Evolutionary conservation across 179 eudicot genomes (phyloP).

Genomic region (Spinacia oleracea): DNA sequence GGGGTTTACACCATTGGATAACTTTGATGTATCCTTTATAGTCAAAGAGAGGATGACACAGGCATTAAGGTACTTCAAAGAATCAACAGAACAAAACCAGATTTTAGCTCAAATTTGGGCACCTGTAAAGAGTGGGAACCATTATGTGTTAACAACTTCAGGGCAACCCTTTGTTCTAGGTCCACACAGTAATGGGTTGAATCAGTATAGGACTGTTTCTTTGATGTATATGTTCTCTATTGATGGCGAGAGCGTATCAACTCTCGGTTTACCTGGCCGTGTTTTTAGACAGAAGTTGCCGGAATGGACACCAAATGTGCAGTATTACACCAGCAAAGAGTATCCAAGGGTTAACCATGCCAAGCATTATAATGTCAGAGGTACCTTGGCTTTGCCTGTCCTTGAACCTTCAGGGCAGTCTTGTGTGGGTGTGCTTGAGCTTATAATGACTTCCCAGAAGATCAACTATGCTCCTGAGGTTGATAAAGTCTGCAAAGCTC

Average conservation of each 20-base stretch:
- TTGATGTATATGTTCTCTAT: slow-evolving; percentile 72
- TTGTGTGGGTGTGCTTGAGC: slow-evolving; percentile 84
- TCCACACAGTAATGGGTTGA: slow-evolving; percentile 71
- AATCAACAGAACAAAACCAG: slow-evolving; percentile 69
- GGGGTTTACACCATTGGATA: slow-evolving; percentile 44
- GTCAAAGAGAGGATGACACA: slow-evolving; percentile 84
- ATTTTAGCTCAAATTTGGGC: slow-evolving; percentile 96
- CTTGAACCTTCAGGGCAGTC: slow-evolving; percentile 72
- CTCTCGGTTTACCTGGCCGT: slow-evolving; percentile 93
- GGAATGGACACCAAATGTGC: slow-evolving; percentile 96
- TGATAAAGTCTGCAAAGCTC: slow-evolving; percentile 85
- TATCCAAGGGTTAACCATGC: slow-evolving; percentile 70
- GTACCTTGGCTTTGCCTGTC: slow-evolving; percentile 77
- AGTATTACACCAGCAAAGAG: slow-evolving; percentile 73
- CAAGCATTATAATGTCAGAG: slow-evolving; percentile 60
- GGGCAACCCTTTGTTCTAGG: slow-evolving; percentile 95
- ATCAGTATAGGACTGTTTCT: slow-evolving; percentile 83
- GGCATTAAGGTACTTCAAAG: slow-evolving; percentile 88
- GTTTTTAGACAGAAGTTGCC: slow-evolving; percentile 81
- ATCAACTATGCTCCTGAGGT: slow-evolving; percentile 83
- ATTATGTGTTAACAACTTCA: slow-evolving; percentile 77
- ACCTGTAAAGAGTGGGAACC: slow-evolving; percentile 68
- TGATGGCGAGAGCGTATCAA: slow-evolving; percentile 61
- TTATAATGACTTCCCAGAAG: slow-evolving; percentile 76
- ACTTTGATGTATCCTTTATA: slow-evolving; percentile 45